Conservation (phyloP, 2,329 filamentous ascomycete genomes). For the Fusarium tuaranense region DNA sequence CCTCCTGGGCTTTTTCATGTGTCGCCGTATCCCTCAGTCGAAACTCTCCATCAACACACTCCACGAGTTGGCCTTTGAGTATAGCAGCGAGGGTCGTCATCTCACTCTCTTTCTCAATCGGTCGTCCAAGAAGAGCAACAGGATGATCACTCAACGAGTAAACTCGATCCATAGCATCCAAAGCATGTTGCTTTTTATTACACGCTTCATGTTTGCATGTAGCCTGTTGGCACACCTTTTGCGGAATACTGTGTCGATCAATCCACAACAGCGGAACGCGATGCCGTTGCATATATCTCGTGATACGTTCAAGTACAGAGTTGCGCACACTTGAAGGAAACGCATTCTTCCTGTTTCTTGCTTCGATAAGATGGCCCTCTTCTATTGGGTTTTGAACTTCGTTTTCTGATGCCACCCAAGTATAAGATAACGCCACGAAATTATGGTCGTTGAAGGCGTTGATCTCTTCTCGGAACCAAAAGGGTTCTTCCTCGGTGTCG, state of each 20-base stretch:
- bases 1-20: conserved; percentile 17
- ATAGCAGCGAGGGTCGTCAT: conserved; percentile 27
- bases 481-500: neutral
- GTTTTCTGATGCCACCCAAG: conserved; percentile 29
- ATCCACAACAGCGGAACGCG: conserved; percentile 45
- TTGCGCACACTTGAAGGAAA: conserved; percentile 39
- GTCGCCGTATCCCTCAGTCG: conserved; percentile 5
- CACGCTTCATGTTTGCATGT: conserved; percentile 33
- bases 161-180: conserved; percentile 50
- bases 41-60: conserved; percentile 6
- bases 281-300: conserved; percentile 39
- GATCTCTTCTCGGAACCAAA: conserved; percentile 19
- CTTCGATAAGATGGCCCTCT: conserved; percentile 18
- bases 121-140: conserved; percentile 44
- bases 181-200: conserved; percentile 40
- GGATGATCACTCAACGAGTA: conserved; percentile 47
- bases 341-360: neutral
- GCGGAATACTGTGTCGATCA: conserved; percentile 44
- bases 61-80: conserved; percentile 36
- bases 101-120: conserved; percentile 16
- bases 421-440: conserved; percentile 31
- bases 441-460: conserved; percentile 17
- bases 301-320: conserved; percentile 38
- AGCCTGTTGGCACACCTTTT: conserved; percentile 33
- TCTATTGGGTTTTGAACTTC: conserved; percentile 4